Conservation (phyloP, 2,329 filamentous ascomycete species). For the Geosmithia flava region DNA sequence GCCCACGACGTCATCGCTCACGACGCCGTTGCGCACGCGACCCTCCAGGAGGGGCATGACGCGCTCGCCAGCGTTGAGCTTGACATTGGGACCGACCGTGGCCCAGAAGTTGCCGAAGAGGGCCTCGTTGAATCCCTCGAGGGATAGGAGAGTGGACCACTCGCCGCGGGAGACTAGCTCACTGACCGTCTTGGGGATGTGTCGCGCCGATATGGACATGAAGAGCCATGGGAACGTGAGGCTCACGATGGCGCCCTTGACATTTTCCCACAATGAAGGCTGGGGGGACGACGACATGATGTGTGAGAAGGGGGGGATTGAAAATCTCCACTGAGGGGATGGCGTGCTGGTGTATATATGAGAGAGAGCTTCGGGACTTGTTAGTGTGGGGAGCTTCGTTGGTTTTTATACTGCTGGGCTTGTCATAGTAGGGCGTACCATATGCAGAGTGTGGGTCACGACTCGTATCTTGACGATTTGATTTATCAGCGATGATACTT, state of each 20-base stretch:
- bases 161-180: slow-evolving; percentile 22
- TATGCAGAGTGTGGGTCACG: too few relatives aligned
- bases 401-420: too few relatives aligned
- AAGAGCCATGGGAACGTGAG: slow-evolving; percentile 40
- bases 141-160: slow-evolving; percentile 25
- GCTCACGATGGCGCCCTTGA: slow-evolving; percentile 10
- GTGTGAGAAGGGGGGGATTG: neutral
- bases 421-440: too few relatives aligned
- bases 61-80: slow-evolving; percentile 21
- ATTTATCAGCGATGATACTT: too few relatives aligned
- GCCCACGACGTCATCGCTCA: slow-evolving; percentile 17
- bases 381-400: too few relatives aligned
- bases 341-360: too few relatives aligned
- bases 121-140: slow-evolving; percentile 25
- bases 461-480: too few relatives aligned
- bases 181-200: slow-evolving; percentile 37
- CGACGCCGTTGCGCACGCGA: slow-evolving; percentile 22
- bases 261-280: neutral
- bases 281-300: neutral
- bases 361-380: too few relatives aligned
- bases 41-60: slow-evolving; percentile 45
- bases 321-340: too few relatives aligned
- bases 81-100: slow-evolving; percentile 35
- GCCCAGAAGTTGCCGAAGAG: slow-evolving; percentile 55
- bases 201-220: slow-evolving; percentile 31